A percentile compares a stretch with the other conserved stretches of the same genome.
These are phyloP conservation scores for Aspergillus ellipticus DNA, from an alignment of 495 filamentous ascomycete genomes.

Conservation along the genomic window DNA sequence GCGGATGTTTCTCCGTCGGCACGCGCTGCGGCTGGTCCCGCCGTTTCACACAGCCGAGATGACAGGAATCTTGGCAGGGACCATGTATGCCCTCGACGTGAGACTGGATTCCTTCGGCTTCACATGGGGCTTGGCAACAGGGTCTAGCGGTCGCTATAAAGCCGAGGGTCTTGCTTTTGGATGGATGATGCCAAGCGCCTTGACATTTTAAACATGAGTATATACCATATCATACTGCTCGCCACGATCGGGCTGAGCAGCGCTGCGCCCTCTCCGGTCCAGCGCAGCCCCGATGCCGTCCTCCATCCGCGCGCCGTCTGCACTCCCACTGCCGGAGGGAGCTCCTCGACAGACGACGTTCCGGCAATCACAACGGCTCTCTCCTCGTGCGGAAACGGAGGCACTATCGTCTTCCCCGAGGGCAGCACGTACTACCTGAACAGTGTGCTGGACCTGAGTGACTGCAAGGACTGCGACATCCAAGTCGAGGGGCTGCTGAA, in stretches of 20 bases:
- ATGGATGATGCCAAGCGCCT: too few species aligned
- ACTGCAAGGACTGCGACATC: conserved; percentile 37
- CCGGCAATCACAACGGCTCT: conserved; percentile 36
- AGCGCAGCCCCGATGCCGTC: not conserved
- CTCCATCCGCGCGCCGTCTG: conserved; percentile 19
- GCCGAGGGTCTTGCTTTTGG: too few species aligned
- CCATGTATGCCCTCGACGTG: not conserved
- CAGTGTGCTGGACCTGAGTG: conserved; percentile 35
- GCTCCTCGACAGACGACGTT: conserved; percentile 29
- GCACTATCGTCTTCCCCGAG: conserved; percentile 41
- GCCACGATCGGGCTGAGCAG: not conserved
- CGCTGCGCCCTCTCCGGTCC: not conserved
- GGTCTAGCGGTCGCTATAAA: too few species aligned
- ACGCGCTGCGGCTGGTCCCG: too few species aligned
- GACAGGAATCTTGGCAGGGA: not conserved
- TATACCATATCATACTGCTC: not conserved
- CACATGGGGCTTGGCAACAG: not conserved
- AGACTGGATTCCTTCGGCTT: not conserved
- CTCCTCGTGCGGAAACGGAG: conserved; percentile 34
- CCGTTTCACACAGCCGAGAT: not conserved
- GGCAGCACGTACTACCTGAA: conserved; percentile 39
- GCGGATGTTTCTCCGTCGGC: not conserved
- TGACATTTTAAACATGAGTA: too few species aligned
- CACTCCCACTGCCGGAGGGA: conserved; percentile 32
- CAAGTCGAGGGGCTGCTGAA: conserved; percentile 41